Base-by-base conservation (phyloP, 2,329 filamentous ascomycete species). In the Aspergillus novoparasiticus region DNA sequence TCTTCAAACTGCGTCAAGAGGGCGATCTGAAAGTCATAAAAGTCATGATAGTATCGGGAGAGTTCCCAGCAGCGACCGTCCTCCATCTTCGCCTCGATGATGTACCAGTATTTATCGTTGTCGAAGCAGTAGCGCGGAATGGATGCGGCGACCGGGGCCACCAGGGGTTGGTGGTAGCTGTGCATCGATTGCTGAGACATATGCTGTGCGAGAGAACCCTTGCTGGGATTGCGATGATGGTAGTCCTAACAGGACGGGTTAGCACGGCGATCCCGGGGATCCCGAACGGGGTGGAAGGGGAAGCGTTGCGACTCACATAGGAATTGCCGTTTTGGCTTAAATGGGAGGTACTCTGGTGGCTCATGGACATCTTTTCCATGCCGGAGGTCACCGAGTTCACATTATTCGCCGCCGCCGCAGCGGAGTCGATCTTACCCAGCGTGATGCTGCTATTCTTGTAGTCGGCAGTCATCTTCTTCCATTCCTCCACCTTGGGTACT, bases 371-470 rank as follows among this genome's bases (percentile, higher is more conserved):
- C 53, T 92, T 86, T 71, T 93, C 88, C 86, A 92, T 89, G 59
- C 86, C 85, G 68, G 90, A 86, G 63, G 90, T 90, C 71, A 94
- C 81, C 14, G 84, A 82, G 68, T 86, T 85, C 69, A 85, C 66
- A 51, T 51, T 51, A 21, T 51, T 51, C n/a, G 48, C 48, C 8
- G 48, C 48, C 8, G 46, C 46, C 8, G 65, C 81, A 12, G 68
- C 68, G 39, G 67, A 76, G 61, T 94, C 92, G 69, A 96, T 94
- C 79, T 94, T 96, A 69, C 95, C 95, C 48, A 99, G 83, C 0
- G 94, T 94, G 75, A 99, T 98, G 80, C 95, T 98, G 77, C 94
- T 97, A 77, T 98, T 97, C 83, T 99, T 99, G 81, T 99, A 99
- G 68, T 97, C 94, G 61, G 94, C 94, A 0, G 95, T 94, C 93